Conservation (phyloP, 2,329 filamentous ascomycete genomes). For the Pseudogymnoascus sp. region DNA sequence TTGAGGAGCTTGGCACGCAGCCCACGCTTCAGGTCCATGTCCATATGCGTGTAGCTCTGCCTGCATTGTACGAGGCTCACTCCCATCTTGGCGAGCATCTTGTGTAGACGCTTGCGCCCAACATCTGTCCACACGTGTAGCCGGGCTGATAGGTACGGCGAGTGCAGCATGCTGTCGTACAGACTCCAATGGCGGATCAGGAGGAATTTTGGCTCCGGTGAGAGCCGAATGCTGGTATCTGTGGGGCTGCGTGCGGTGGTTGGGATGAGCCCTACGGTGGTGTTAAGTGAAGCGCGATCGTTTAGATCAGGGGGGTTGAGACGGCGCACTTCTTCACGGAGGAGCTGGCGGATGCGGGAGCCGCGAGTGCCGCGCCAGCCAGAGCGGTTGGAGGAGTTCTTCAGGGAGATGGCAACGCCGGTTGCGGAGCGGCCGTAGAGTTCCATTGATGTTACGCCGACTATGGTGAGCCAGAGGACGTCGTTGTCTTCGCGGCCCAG, state of each 20-base stretch:
- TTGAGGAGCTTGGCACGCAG: conserved; percentile 78
- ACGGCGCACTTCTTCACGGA: conserved; percentile 89
- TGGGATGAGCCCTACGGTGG: conserved; percentile 74
- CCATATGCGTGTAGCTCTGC: conserved; percentile 96
- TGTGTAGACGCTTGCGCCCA: conserved; percentile 82
- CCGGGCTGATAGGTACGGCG: conserved; percentile 83
- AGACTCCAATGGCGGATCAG: conserved; percentile 94
- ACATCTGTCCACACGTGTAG: conserved; percentile 91
- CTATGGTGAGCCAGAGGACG: conserved; percentile 86
- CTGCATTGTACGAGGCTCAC: conserved; percentile 89
- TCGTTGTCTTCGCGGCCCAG: conserved; percentile 96
- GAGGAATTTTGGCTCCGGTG: conserved; percentile 87
- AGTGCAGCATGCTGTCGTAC: conserved; percentile 98
- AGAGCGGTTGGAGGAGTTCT: conserved; percentile 48
- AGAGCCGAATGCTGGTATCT: conserved; percentile 84
- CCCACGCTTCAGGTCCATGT: conserved; percentile 89
- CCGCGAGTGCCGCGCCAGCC: conserved; percentile 79
- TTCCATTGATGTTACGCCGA: conserved; percentile 90
- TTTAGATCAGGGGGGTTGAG: conserved; percentile 70
- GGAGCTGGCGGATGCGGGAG: conserved; percentile 72
- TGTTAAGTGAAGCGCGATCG: conserved; percentile 54
- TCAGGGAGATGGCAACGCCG: conserved; percentile 58
- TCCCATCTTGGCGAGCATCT: conserved; percentile 95
- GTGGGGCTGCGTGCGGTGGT: conserved; percentile 83
- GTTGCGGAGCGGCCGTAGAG: conserved; percentile 80